phyloP scores from a whole-genome alignment of 2,329 filamentous ascomycete genomes.

The Epichloe uncinata region DNA sequence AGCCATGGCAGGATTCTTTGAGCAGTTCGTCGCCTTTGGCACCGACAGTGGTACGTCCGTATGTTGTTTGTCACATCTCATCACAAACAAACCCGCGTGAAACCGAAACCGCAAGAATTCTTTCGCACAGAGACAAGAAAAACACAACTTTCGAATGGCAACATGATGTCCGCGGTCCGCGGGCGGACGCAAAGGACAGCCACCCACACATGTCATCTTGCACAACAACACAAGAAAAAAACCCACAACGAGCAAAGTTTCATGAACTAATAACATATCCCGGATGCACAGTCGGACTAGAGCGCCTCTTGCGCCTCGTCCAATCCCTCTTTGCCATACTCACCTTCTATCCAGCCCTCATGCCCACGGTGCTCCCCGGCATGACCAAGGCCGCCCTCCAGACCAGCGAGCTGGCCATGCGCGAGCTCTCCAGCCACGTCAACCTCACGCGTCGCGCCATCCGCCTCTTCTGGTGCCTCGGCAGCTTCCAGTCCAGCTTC shows the following conservation, averaged over 20 bases:
- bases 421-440: conserved; percentile 26
- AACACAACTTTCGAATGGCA: too few relatives aligned
- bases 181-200: too few relatives aligned
- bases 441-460: conserved; percentile 46
- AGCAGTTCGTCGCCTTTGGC: conserved; percentile 29
- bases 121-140: not conserved
- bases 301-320: conserved; percentile 45
- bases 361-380: conserved; percentile 19
- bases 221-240: not conserved
- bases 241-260: too few relatives aligned
- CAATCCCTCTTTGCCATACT: conserved; percentile 39
- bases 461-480: conserved; percentile 55
- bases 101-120: too few relatives aligned
- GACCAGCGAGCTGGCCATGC: conserved; percentile 20
- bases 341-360: conserved; percentile 28
- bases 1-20: conserved; percentile 15
- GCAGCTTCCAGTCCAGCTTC: conserved; percentile 41
- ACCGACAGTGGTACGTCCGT: conserved; percentile 33
- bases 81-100: not conserved
- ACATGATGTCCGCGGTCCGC: too few relatives aligned
- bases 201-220: too few relatives aligned
- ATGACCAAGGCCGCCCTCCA: conserved; percentile 12
- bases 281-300: conserved; percentile 37
- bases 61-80: not conserved
- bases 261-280: not conserved